Percentiles rank a stretch among this genome's conserved stretches.
Conservation (phyloP, 148 eudicot species). For the Cornus kousa region DNA sequence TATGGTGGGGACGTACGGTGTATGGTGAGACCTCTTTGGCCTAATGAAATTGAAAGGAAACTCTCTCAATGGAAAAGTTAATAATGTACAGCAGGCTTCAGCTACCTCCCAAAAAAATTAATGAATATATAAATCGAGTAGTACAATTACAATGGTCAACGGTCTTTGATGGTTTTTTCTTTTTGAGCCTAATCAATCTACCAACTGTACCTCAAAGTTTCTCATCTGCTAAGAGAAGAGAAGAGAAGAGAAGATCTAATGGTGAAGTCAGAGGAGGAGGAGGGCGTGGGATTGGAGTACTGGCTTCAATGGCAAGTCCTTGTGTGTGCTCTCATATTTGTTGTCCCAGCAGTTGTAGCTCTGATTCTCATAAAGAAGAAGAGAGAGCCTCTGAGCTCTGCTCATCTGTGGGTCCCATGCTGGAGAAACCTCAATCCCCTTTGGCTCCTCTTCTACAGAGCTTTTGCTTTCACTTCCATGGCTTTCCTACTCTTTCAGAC, state of each 20-base stretch:
- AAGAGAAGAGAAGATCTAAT: conserved; percentile 7
- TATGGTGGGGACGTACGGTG: no score
- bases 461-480: conserved; percentile 52
- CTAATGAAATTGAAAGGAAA: no score
- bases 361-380: conserved; percentile 25
- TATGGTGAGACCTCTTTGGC: no score
- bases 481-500: conserved; percentile 50
- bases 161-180: not conserved
- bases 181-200: not conserved
- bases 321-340: conserved; percentile 55
- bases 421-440: conserved; percentile 66
- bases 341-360: conserved; percentile 41
- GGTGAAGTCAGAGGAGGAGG: conserved; percentile 9
- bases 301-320: conserved; percentile 76
- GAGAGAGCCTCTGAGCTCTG: conserved; percentile 3
- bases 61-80: no score
- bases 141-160: not conserved
- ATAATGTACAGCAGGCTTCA: no score
- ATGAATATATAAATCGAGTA: no score
- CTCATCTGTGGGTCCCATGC: conserved; percentile 67
- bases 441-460: conserved; percentile 70
- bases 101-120: no score
- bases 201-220: no score
- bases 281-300: conserved; percentile 39
- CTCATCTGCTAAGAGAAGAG: not conserved